Conservation (phyloP, 2,329 filamentous ascomycete species). For the Colletotrichum lupini region DNA sequence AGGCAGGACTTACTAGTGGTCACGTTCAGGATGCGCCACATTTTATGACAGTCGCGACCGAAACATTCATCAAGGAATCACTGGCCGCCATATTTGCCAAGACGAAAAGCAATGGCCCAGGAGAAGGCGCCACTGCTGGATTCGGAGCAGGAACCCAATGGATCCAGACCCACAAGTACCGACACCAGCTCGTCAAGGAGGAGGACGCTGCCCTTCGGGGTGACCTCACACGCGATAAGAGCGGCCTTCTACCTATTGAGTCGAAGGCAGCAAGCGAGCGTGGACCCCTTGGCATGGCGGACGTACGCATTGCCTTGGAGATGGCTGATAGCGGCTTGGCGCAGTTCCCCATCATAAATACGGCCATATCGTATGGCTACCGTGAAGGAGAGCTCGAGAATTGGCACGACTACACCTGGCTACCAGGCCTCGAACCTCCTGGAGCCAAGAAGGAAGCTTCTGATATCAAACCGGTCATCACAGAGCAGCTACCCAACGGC, state of each 20-base stretch:
- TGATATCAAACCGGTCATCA: slow-evolving; percentile 45
- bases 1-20: slow-evolving; percentile 69
- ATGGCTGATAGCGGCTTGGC: slow-evolving; percentile 81
- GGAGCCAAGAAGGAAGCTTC: slow-evolving; percentile 38
- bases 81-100: slow-evolving; percentile 72
- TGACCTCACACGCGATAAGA: slow-evolving; percentile 78
- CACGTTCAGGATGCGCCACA: slow-evolving; percentile 70
- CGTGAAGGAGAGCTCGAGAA: slow-evolving; percentile 81
- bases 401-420: slow-evolving; percentile 69
- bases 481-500: slow-evolving; percentile 58
- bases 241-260: slow-evolving; percentile 83
- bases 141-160: slow-evolving; percentile 75
- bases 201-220: slow-evolving; percentile 80
- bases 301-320: slow-evolving; percentile 80
- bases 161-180: slow-evolving; percentile 84
- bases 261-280: slow-evolving; percentile 79
- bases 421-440: slow-evolving; percentile 44
- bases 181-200: slow-evolving; percentile 78
- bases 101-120: slow-evolving; percentile 73
- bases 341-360: slow-evolving; percentile 80
- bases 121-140: slow-evolving; percentile 69
- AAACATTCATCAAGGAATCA: slow-evolving; percentile 75
- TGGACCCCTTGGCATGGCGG: slow-evolving; percentile 79
- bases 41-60: slow-evolving; percentile 73
- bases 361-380: slow-evolving; percentile 76